Evolutionary conservation across 2,329 filamentous ascomycete genomes (phyloP).

Genomic region (Phaeosphaeriaceae sp.): DNA sequence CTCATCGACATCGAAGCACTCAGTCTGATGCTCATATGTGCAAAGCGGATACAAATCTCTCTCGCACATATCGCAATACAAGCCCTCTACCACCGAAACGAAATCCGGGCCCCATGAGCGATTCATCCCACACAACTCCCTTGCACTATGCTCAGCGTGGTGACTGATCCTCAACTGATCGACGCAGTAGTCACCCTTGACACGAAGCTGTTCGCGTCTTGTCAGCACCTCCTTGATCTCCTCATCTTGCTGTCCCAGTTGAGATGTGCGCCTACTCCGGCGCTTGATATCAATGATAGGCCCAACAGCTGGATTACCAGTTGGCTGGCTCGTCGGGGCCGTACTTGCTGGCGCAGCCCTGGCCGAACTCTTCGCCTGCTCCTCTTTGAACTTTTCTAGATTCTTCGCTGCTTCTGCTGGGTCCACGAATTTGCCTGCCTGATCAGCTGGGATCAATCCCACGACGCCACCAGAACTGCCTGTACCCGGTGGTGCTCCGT

Average conservation of each 20-base stretch:
- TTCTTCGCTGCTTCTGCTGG: not conserved
- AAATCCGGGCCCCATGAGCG: conserved; percentile 6
- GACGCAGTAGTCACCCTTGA: not conserved
- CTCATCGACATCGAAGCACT: conserved; percentile 2
- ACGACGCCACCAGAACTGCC: conserved; percentile 7
- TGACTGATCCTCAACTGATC: conserved; percentile 1
- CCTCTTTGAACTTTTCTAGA: not conserved
- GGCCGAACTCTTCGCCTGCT: not conserved
- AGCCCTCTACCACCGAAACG: not conserved
- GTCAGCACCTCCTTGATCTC: not conserved
- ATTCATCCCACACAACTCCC: conserved; percentile 5
- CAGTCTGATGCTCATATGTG: not conserved
- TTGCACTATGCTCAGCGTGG: conserved; percentile 3
- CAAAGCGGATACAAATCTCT: not conserved
- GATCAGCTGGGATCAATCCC: not conserved
- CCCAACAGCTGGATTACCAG: not conserved
- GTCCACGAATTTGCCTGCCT: not conserved
- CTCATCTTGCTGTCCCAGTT: not conserved
- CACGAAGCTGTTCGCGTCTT: not conserved
- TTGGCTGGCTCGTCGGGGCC: not conserved
- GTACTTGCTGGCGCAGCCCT: not conserved
- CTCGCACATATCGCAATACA: conserved; percentile 6
- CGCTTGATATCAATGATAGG: not conserved
- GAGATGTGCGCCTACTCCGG: not conserved
- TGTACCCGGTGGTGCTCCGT: not conserved